These are phyloP conservation scores for Auricularia sp. DNA, from an alignment of 768 basidiomycete species.

Conservation along the genomic window DNA sequence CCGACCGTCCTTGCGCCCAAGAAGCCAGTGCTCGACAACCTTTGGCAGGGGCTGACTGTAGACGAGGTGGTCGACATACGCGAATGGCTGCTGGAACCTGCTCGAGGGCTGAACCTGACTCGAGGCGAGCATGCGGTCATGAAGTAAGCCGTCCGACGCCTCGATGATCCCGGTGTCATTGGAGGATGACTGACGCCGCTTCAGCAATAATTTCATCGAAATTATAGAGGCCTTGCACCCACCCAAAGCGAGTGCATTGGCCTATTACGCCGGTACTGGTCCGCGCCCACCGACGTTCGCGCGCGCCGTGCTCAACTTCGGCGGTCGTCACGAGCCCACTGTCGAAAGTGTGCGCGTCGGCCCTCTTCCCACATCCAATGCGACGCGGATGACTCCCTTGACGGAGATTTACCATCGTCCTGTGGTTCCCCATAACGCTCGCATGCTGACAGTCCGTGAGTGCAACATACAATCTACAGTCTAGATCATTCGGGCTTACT, in stretches of 20 bases:
- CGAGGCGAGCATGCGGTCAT: conserved; percentile 18
- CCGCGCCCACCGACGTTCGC: conserved; percentile 32
- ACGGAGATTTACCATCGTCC: conserved; percentile 44
- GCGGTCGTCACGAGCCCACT: conserved; percentile 29
- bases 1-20: not conserved
- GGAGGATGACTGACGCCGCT: not conserved
- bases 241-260: conserved; percentile 36
- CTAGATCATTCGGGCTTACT: not conserved
- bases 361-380: conserved; percentile 37
- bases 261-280: conserved; percentile 29
- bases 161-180: not conserved
- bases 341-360: conserved; percentile 50
- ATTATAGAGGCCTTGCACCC: conserved; percentile 43
- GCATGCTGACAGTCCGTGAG: conserved; percentile 11
- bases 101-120: conserved; percentile 41
- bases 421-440: conserved; percentile 46
- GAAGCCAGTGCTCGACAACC: conserved; percentile 22
- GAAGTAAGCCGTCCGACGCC: conserved; percentile 10
- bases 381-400: conserved; percentile 32
- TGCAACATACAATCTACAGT: not conserved
- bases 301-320: conserved; percentile 43
- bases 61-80: conserved; percentile 34
- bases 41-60: conserved; percentile 42
- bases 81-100: conserved; percentile 36
- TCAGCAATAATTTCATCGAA: conserved; percentile 40